These are phyloP conservation scores for Colletotrichum lupini DNA, from an alignment of 2,329 filamentous ascomycete species.

Conservation along the genomic window DNA sequence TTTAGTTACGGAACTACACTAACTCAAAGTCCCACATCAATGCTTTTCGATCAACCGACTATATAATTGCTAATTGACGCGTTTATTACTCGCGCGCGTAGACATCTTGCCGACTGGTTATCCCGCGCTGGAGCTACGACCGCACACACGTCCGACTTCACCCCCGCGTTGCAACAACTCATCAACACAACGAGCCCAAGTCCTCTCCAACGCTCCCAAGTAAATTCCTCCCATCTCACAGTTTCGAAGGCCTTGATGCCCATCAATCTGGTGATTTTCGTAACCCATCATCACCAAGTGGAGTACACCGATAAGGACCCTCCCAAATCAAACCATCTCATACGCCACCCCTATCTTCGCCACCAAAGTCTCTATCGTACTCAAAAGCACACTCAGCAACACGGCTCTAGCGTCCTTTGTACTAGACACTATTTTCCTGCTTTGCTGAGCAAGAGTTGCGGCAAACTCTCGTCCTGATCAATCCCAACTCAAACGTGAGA, in stretches of 20 bases:
- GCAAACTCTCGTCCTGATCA: background rate
- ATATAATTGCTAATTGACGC: background rate
- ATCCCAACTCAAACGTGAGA: background rate
- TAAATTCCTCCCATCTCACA: background rate
- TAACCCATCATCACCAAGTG: constrained; percentile 5
- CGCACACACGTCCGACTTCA: no score
- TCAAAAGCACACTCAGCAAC: background rate
- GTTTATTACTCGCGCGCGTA: background rate
- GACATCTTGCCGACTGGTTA: background rate
- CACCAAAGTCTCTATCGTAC: background rate
- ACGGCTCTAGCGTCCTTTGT: background rate
- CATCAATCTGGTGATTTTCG: background rate
- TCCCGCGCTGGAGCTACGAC: background rate
- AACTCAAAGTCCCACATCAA: background rate
- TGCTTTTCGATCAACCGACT: background rate
- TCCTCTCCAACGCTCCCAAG: background rate
- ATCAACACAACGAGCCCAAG: background rate
- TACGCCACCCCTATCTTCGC: constrained; percentile 21
- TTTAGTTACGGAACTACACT: background rate
- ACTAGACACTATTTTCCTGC: background rate
- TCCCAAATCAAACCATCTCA: constrained; percentile 4
- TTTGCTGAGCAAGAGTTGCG: background rate
- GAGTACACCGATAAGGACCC: constrained; percentile 23
- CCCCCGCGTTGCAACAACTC: no score
- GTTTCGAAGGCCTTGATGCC: background rate